Percentiles rank a stretch among this genome's conserved stretches.
phyloP scores from a whole-genome alignment of 352 stramenopile species.

The Phytophthora brassicae region DNA sequence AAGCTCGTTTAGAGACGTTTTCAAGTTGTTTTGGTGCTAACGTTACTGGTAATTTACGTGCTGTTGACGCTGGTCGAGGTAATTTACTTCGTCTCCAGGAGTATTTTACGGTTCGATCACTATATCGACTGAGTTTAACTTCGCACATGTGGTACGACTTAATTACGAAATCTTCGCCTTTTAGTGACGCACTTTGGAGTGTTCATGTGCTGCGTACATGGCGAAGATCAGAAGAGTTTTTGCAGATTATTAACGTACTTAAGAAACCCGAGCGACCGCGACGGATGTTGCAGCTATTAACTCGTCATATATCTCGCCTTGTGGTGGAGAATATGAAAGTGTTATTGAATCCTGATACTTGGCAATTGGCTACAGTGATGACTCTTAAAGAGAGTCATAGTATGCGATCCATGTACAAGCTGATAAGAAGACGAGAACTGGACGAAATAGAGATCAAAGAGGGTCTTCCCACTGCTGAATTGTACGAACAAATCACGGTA shows the following conservation, averaged over 20 bases:
- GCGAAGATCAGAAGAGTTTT: slow-evolving; percentile 34
- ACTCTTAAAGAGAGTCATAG: slow-evolving; percentile 2
- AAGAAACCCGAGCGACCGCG: slow-evolving; percentile 43
- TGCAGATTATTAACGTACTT: slow-evolving; percentile 45
- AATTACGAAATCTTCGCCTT: slow-evolving; percentile 36
- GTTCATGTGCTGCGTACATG: slow-evolving; percentile 49
- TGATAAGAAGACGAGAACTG: slow-evolving; percentile 18
- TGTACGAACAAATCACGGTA: slow-evolving; percentile 58
- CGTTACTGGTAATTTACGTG: neutral
- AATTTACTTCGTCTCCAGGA: slow-evolving; percentile 53
- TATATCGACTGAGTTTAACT: slow-evolving; percentile 53
- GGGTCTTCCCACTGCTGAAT: too few species aligned
- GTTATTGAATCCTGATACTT: slow-evolving; percentile 46
- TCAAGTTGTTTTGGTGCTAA: slow-evolving; percentile 33
- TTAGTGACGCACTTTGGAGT: slow-evolving; percentile 50
- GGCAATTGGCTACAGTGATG: slow-evolving; percentile 53
- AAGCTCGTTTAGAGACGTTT: slow-evolving; percentile 34
- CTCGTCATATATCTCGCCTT: slow-evolving; percentile 42
- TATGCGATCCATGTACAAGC: slow-evolving; percentile 13
- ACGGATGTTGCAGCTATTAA: slow-evolving; percentile 54
- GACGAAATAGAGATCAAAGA: too few species aligned
- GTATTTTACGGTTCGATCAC: slow-evolving; percentile 41
- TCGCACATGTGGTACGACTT: slow-evolving; percentile 49
- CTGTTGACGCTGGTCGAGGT: slow-evolving; percentile 18
- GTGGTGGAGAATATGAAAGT: slow-evolving; percentile 59